Percentiles rank a stretch among this genome's conserved stretches.
Conservation (phyloP, 2,329 filamentous ascomycete species). For the Calonectria leucothoes region DNA sequence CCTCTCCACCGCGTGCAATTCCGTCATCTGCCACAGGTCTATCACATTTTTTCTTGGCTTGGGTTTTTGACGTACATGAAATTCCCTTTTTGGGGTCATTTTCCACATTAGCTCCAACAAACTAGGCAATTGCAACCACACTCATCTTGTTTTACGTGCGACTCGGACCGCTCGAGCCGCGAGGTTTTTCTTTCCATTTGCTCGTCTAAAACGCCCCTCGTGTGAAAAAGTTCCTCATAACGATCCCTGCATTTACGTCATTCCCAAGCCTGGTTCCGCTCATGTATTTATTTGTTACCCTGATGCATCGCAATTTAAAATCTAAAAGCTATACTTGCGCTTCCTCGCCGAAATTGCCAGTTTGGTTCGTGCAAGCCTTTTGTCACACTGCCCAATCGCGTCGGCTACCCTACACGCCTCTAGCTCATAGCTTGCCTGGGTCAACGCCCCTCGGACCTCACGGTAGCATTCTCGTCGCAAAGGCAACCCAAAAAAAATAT, state of each 20-base stretch:
- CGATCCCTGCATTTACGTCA: background rate
- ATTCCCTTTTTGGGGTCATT: background rate
- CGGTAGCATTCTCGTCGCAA: background rate
- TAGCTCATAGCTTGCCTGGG: background rate
- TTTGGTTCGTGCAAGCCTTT: background rate
- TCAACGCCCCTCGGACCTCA: background rate
- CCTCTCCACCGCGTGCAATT: slow-evolving; percentile 15
- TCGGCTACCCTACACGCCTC: slow-evolving; percentile 20
- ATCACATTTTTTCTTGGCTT: background rate
- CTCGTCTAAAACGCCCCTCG: background rate
- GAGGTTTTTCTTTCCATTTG: background rate
- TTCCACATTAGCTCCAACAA: background rate
- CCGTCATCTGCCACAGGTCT: background rate
- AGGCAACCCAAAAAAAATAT: background rate
- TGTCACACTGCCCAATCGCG: background rate
- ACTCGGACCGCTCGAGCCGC: background rate
- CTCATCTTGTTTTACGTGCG: background rate
- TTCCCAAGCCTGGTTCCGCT: background rate
- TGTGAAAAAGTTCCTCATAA: background rate
- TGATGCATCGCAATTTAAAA: background rate
- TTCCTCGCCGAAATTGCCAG: slow-evolving; percentile 9
- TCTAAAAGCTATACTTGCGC: background rate
- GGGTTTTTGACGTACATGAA: background rate
- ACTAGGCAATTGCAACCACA: slow-evolving; percentile 4
- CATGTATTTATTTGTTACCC: background rate